A percentile compares a stretch with the other conserved stretches of the same genome.
Evolutionary conservation across 495 filamentous ascomycete species (phyloP).

Genomic region (Trichoderma virens): DNA sequence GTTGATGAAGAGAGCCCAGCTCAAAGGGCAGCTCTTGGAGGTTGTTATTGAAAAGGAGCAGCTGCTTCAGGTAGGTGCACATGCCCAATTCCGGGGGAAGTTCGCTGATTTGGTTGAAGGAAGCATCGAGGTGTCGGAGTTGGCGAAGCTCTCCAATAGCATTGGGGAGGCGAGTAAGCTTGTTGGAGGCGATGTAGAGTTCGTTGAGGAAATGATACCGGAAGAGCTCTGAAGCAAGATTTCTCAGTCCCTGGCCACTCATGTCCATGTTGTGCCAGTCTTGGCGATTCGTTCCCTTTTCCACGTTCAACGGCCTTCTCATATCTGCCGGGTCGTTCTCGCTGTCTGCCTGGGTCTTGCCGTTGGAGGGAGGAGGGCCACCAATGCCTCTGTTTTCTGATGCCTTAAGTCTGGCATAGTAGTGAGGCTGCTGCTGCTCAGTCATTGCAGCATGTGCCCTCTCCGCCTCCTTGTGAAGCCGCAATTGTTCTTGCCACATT

Average conservation of each 20-base stretch:
- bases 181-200: slow-evolving; percentile 87
- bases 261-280: slow-evolving; percentile 89
- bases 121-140: slow-evolving; percentile 74
- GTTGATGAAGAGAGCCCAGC: slow-evolving; percentile 73
- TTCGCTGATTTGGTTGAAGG: slow-evolving; percentile 73
- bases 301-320: slow-evolving; percentile 50
- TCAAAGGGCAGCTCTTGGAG: slow-evolving; percentile 76
- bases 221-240: slow-evolving; percentile 71
- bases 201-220: slow-evolving; percentile 77
- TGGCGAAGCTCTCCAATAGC: slow-evolving; percentile 72
- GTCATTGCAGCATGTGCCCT: slow-evolving; percentile 60
- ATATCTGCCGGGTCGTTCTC: slow-evolving; percentile 58
- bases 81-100: slow-evolving; percentile 92
- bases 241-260: slow-evolving; percentile 83
- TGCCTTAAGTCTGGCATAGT: slow-evolving; percentile 47
- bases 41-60: slow-evolving; percentile 83
- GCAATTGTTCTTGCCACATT: slow-evolving; percentile 84
- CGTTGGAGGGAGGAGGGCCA: slow-evolving; percentile 21
- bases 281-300: slow-evolving; percentile 55
- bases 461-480: slow-evolving; percentile 63
- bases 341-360: slow-evolving; percentile 31
- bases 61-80: slow-evolving; percentile 74
- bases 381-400: slow-evolving; percentile 52
- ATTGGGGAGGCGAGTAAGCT: slow-evolving; percentile 65
- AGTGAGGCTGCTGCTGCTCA: slow-evolving; percentile 44